Percentiles rank a stretch among this genome's conserved stretches.
Conservation (phyloP, 164 flowering plant species). For the Vitis riparia region DNA sequence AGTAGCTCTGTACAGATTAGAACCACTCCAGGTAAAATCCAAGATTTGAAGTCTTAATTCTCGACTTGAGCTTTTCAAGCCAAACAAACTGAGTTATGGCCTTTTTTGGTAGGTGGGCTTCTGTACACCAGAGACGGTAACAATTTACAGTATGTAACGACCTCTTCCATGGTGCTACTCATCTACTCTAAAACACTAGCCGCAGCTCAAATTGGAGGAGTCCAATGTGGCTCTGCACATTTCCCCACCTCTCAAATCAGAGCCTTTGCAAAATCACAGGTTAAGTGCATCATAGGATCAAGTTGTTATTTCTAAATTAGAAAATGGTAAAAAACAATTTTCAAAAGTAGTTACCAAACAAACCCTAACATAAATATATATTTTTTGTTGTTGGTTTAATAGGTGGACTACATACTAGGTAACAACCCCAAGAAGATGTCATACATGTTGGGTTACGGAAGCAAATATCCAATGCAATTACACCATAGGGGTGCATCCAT, state of each 20-base stretch:
- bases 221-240: slow-evolving; percentile 59
- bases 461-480: slow-evolving; percentile 47
- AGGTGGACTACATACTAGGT: slow-evolving; percentile 86
- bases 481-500: slow-evolving; percentile 87
- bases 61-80: no score
- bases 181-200: slow-evolving; percentile 45
- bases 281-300: slow-evolving; percentile 3
- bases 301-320: no score
- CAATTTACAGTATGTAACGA: slow-evolving; percentile 67
- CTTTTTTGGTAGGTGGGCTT: slow-evolving; percentile 62
- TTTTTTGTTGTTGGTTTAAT: slow-evolving; percentile 5
- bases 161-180: slow-evolving; percentile 51
- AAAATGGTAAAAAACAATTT: no score
- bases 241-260: slow-evolving; percentile 55
- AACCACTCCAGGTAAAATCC: slow-evolving; percentile 64
- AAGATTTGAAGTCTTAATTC: no score
- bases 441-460: slow-evolving; percentile 80
- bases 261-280: slow-evolving; percentile 73
- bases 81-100: no score
- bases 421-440: slow-evolving; percentile 72
- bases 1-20: slow-evolving; percentile 61
- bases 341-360: not conserved
- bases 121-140: slow-evolving; percentile 56
- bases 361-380: not conserved
- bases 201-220: slow-evolving; percentile 29